phyloP scores from a whole-genome alignment of 805 yeast species.

The Candida jianshihensis region DNA sequence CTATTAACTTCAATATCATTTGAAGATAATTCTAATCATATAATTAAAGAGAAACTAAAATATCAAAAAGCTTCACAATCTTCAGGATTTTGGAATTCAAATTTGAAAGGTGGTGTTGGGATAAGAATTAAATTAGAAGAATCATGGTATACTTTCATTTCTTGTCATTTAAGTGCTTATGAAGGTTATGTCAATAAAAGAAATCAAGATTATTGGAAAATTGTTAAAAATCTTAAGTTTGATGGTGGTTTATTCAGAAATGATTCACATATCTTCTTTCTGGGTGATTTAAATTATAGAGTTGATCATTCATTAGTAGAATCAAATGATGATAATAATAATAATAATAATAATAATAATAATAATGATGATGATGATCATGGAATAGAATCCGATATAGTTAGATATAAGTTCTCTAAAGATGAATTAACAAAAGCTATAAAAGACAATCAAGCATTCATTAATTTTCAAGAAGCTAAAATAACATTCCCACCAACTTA shows the following conservation, averaged over 20 bases:
- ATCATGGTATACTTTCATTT: slow-evolving; percentile 47
- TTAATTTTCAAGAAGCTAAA: slow-evolving; percentile 61
- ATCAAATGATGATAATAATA: no score
- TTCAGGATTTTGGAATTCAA: slow-evolving; percentile 35
- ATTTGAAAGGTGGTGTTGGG: slow-evolving; percentile 72
- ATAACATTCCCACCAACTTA: slow-evolving; percentile 74
- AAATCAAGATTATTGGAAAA: slow-evolving; percentile 40
- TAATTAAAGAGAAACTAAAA: background rate
- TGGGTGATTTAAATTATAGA: slow-evolving; percentile 87
- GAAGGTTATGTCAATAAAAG: slow-evolving; percentile 59
- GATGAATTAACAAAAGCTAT: slow-evolving; percentile 29
- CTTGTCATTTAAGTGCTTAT: slow-evolving; percentile 70
- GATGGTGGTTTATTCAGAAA: slow-evolving; percentile 41
- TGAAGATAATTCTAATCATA: background rate
- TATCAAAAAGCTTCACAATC: slow-evolving; percentile 1
- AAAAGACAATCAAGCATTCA: slow-evolving; percentile 38
- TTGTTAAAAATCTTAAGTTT: slow-evolving; percentile 51
- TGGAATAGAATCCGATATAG: background rate
- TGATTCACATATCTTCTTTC: slow-evolving; percentile 51
- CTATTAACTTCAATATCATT: slow-evolving; percentile 30
- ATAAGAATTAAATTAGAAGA: slow-evolving; percentile 35
- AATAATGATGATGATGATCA: no score
- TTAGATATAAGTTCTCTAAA: slow-evolving; percentile 21
- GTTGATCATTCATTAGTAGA: no score
- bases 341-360: no score